These are phyloP conservation scores for Pythium aristosporum DNA, from an alignment of 352 stramenopile species.

Conservation along the genomic window DNA sequence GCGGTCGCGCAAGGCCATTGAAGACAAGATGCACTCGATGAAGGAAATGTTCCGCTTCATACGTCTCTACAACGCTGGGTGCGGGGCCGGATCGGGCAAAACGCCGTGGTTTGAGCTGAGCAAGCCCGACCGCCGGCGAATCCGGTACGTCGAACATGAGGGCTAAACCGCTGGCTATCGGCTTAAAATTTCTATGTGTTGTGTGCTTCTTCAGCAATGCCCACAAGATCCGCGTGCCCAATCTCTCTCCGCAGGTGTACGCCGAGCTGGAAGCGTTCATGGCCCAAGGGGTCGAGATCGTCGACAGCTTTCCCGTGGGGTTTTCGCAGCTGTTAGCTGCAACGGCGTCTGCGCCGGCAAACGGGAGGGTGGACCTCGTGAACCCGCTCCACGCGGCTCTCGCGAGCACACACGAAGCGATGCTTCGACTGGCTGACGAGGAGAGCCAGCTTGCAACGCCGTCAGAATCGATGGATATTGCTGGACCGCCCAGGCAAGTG, in stretches of 20 bases:
- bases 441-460: conserved; percentile 20
- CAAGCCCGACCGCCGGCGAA: conserved; percentile 45
- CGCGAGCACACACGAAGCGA: conserved; percentile 14
- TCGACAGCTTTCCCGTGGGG: conserved; percentile 3
- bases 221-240: conserved; percentile 48
- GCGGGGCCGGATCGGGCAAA: conserved; percentile 26
- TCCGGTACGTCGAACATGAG: conserved; percentile 26
- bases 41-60: conserved; percentile 76
- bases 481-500: not conserved
- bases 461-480: not conserved
- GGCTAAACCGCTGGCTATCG: no score
- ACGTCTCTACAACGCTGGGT: conserved; percentile 41
- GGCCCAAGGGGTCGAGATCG: conserved; percentile 8
- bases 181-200: no score
- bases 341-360: not conserved
- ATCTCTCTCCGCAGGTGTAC: conserved; percentile 55
- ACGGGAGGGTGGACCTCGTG: not conserved
- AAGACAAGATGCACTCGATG: conserved; percentile 80
- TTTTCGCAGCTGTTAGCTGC: conserved; percentile 2
- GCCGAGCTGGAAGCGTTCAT: conserved; percentile 53
- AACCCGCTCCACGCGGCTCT: conserved; percentile 2
- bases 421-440: conserved; percentile 28
- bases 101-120: conserved; percentile 57
- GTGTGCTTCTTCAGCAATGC: conserved; percentile 4
- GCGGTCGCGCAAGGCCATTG: conserved; percentile 58